Evolutionary conservation across 179 eudicot species (phyloP), one percentile per base, ranked within the genome.

Genomic region (Spergularia azorica): DNA sequence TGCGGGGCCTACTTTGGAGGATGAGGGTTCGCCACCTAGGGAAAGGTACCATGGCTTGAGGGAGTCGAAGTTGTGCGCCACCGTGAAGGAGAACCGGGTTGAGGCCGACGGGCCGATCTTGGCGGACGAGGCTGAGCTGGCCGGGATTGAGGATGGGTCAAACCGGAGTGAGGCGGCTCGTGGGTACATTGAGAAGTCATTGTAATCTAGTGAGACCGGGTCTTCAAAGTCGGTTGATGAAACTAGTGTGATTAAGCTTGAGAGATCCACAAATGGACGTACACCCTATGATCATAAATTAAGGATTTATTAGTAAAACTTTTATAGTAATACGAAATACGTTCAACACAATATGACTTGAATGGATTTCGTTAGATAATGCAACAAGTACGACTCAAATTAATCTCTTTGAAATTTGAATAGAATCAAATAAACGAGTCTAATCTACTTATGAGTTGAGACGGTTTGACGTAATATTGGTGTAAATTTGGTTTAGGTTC

Each of bases 11-110:
- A 92, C 89, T 64, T 87, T 90, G 56, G 90, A 87, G 5, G 93
- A 76, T 38, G 94, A 82, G 12, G 93, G 67, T 84, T 88, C 89
- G 14, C 86, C 89, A 2, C 93, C 80, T 5, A 93, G 76, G 54
- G 92, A 79, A 32, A 95, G 91, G 88, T 91, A 83, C 98, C 98
- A 95, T 0, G 98, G 98, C 73, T 95, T 95, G 83, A 95, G 86
- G 9, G 98, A 93, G 91, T 95, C 96, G 39, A 88, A 73, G 77
- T 87, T 83, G 84, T 90, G 97, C 4, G 96, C 85, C 48, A 93
- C 97, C 0, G 96, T 93, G 90, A 95, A 95, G 76, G 97, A 80
- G 82, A 95, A 95, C 36, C 98, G 89, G 15, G 98, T 89, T 8
- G 98, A 95, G 3, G 98, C 88, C 63, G 93, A 89, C 1, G 94